phyloP scores from a whole-genome alignment of 1,284 basidiomycete species.

The Trichosporon ovoides region DNA sequence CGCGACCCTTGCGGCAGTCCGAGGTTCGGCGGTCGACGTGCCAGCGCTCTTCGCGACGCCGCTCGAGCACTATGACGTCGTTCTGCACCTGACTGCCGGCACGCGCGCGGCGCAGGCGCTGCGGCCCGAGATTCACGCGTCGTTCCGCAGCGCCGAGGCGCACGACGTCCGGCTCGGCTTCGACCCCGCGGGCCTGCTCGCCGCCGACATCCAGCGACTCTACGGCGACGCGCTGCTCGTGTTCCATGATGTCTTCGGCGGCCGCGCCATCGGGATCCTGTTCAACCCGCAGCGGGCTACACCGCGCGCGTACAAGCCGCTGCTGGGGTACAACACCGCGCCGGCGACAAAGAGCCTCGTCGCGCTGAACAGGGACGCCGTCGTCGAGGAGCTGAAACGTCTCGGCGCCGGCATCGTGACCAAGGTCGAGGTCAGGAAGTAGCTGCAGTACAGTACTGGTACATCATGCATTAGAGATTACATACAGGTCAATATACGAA shows the following conservation, averaged over 20 bases:
- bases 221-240: conserved; percentile 75
- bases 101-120: conserved; percentile 62
- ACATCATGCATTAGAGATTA: conserved; percentile 6
- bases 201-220: conserved; percentile 61
- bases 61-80: conserved; percentile 74
- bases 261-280: conserved; percentile 70
- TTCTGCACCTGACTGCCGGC: conserved; percentile 66
- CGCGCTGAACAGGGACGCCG: conserved; percentile 61
- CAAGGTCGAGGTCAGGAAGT: conserved; percentile 43
- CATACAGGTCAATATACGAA: not conserved
- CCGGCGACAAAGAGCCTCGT: conserved; percentile 57
- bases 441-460: not conserved
- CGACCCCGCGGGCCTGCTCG: conserved; percentile 69
- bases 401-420: conserved; percentile 68
- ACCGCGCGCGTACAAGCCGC: conserved; percentile 66
- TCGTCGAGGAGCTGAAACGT: conserved; percentile 73
- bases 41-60: conserved; percentile 73
- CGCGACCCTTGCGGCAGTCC: conserved; percentile 57
- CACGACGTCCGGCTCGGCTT: conserved; percentile 49
- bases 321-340: conserved; percentile 67
- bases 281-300: conserved; percentile 64
- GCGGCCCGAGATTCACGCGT: conserved; percentile 38
- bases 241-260: conserved; percentile 81
- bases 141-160: conserved; percentile 29
- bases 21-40: conserved; percentile 33